Percentiles rank a stretch among this genome's conserved stretches.
These are phyloP conservation scores for Leccinellum luteum DNA, from an alignment of 768 basidiomycete genomes.

Conservation along the genomic window DNA sequence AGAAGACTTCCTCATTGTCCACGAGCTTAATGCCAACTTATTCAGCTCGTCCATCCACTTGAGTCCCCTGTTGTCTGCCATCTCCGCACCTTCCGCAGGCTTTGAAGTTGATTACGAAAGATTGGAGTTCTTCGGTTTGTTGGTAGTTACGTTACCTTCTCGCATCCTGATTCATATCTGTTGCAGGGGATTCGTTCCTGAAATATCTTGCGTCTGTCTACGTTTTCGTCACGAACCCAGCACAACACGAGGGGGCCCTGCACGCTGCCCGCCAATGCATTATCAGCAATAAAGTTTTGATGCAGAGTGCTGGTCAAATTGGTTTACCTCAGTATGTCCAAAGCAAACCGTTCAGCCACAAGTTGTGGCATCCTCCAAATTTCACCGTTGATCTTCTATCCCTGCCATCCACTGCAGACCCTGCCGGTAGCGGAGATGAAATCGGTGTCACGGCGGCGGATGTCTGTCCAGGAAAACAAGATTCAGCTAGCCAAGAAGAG, in stretches of 20 bases:
- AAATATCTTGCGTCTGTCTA: conserved; percentile 77
- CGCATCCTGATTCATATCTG: conserved; percentile 23
- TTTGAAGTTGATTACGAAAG: conserved; percentile 81
- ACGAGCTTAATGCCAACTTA: conserved; percentile 70
- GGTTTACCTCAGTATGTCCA: conserved; percentile 75
- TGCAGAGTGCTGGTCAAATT: conserved; percentile 49
- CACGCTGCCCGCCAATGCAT: conserved; percentile 65
- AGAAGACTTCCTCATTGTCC: conserved; percentile 72
- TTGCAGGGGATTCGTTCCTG: conserved; percentile 72
- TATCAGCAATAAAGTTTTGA: conserved; percentile 71
- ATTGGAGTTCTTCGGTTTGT: conserved; percentile 73
- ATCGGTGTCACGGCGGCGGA: conserved; percentile 8
- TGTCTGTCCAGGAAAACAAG: conserved; percentile 8
- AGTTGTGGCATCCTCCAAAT: conserved; percentile 61
- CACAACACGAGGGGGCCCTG: conserved; percentile 61
- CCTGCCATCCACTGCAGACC: conserved; percentile 13
- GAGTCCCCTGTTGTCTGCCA: conserved; percentile 57
- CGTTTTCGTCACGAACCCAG: conserved; percentile 68
- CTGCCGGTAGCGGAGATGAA: conserved; percentile 34
- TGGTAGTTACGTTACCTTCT: conserved; percentile 5
- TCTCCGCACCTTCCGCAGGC: conserved; percentile 67
- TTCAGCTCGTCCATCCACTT: conserved; percentile 65
- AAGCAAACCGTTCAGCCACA: conserved; percentile 64
- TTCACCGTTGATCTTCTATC: conserved; percentile 31
- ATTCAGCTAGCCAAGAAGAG: conserved; percentile 13